Base-by-base conservation (phyloP, 371 early-diverging fungal genomes). In the Saksenaea oblongispora region DNA sequence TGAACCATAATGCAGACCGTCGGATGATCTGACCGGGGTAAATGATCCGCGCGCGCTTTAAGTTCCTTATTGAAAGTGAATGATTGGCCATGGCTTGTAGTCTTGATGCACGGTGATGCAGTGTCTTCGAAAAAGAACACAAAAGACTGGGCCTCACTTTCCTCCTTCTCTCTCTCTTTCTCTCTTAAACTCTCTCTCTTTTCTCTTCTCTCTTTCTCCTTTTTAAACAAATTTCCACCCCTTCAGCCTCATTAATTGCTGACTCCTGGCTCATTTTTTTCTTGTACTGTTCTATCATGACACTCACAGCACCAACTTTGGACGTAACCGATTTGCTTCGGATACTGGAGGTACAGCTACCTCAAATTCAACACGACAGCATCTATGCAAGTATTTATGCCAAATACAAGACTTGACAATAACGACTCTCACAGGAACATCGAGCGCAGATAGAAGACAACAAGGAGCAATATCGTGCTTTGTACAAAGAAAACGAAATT, bases 391-490 rank as follows among this genome's bases (percentile, higher is more conserved):
- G 68, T 68, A 63, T 60, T 27, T 47, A 5, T 47, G 5, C 11
- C n/a, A 22, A 47, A 47, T 3, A 47, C 41, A 18, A n/a, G 9
- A 9, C 15, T 24, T 22, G 11, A 27, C 9, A 27, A 37, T 28
- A 47, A 47, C 51, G 9, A n/a, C 22, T 47, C 9, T 18, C 15
- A 27, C 36, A 65, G 63, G 65, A 70, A 27, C 65, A 70, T 53
- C 60, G 53, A 51, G 62, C 28, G 14, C 72, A 65, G 34, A 63
- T 72, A 63, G 62, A 67, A 39, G 65, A 64, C 36, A 67, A 59
- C 63, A 65, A 58, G 36, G 71, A 70, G 34, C 63, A 70, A 41
- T 70, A 63, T 27, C 66, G 64, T 31, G 35, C 56, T 9, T 54
- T 72, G 9, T 53, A 57, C 47, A 58, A 56, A 34, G 65, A 72